Base-by-base conservation (phyloP, 352 stramenopile genomes). In the Phytopythium montanum region DNA sequence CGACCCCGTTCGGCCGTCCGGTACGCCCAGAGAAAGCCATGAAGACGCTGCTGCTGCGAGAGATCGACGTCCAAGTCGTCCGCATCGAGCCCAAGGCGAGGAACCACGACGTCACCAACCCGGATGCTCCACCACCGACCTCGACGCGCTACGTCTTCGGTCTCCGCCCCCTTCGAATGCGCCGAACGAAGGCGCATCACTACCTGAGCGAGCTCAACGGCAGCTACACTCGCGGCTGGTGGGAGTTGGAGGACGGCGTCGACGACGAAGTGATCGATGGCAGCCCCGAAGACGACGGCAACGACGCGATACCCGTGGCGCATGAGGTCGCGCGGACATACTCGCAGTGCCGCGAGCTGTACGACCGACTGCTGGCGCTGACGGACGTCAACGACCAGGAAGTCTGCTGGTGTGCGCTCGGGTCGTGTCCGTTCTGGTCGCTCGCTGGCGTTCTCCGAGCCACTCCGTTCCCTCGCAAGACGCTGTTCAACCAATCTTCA, bases 371-470 rank as follows among this genome's bases (percentile, higher is more conserved):
- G 36, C 68, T 69, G 21, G 44, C 54, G 9, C 57, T 79, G 23
- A 87, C 77, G 5, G 60, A 85, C 64, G 75, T 69, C 52, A 67
- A 65, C 21, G 64, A 80, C 53, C 59, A 60, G 8, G 61, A 56
- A 1, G 72, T 73, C 34, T 90, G 80, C 54, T 72, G 62, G 54
- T 87, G 80, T 45, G 66, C 75, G 6, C 52, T 85, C 28, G 71
- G 72, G 7, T 73, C 75, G 59, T 90, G 80, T 51, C 77, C 77
- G 10, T 87, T 87, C 64, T 82, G 76, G 73, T 83, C 75, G 25
- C 70, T 90, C 28, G 70, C 70, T 34, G 53, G 60, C 1, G 41
- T 83, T 12, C 57, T 90, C 25, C 63, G 70, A 14, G 53, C 60
- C n/a, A 67, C 86, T 41, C 48, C 75, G 55, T 87, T 90, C 54